Evolutionary conservation across 208 protist species (phyloP).

Genomic region (Strigomonas culicis): DNA sequence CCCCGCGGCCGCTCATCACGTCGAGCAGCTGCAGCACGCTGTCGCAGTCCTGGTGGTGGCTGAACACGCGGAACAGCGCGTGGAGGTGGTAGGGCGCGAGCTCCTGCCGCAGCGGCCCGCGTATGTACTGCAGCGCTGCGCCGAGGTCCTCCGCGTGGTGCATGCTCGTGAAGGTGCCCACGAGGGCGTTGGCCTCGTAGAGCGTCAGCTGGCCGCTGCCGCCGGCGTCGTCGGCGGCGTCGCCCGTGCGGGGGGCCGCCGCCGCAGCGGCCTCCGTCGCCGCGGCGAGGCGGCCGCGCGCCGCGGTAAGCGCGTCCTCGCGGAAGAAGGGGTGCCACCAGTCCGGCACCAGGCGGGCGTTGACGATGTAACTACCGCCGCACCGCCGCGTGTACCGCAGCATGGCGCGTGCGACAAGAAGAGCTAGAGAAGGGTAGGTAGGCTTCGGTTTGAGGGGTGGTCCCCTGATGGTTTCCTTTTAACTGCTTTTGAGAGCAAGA

Average conservation of each 20-base stretch:
- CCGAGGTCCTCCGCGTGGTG: conserved; percentile 73
- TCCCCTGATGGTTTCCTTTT: background rate
- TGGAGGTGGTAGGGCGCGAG: conserved; percentile 71
- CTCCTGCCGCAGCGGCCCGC: conserved; percentile 56
- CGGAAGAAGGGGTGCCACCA: conserved; percentile 82
- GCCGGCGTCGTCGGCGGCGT: background rate
- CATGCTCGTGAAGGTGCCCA: conserved; percentile 53
- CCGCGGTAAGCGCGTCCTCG: conserved; percentile 53
- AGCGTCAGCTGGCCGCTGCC: conserved; percentile 18
- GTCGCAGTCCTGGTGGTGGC: conserved; percentile 56
- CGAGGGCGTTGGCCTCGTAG: conserved; percentile 66
- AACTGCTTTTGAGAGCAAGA: background rate
- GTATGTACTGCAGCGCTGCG: conserved; percentile 65
- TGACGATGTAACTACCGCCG: conserved; percentile 53
- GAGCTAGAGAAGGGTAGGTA: background rate
- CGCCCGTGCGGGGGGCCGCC: background rate
- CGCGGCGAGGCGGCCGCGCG: conserved; percentile 36
- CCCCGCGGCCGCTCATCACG: conserved; percentile 56
- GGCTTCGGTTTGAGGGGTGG: background rate
- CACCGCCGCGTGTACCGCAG: conserved; percentile 18
- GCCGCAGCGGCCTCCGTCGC: conserved; percentile 18
- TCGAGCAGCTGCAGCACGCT: conserved; percentile 75
- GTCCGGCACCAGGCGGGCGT: conserved; percentile 57
- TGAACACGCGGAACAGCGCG: conserved; percentile 77
- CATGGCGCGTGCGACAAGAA: conserved; percentile 9